Conservation (phyloP, 129 eudicot species). For the Oenanthe sinensis region DNA sequence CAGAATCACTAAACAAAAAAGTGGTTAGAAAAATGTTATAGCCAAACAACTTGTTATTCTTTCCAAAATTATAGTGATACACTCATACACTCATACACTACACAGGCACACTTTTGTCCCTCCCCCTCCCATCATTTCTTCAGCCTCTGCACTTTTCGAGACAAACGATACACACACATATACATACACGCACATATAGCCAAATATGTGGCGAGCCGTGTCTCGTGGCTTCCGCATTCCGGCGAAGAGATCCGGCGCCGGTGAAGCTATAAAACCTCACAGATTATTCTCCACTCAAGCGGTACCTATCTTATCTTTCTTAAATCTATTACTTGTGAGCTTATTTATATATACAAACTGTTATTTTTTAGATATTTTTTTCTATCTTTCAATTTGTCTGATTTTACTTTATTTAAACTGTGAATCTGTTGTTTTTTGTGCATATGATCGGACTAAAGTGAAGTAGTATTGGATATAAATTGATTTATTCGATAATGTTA, state of each 20-base stretch:
- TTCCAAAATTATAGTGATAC: not conserved
- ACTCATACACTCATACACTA: too few relatives aligned
- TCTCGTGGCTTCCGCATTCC: slow-evolving; percentile 10
- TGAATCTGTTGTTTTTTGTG: not conserved
- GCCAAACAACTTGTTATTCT: not conserved
- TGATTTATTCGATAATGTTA: not conserved
- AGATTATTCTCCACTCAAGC: slow-evolving; percentile 7
- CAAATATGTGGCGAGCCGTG: slow-evolving; percentile 8
- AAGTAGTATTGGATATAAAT: not conserved
- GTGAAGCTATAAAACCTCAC: not conserved
- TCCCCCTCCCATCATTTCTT: not conserved
- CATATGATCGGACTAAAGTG: not conserved
- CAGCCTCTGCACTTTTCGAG: not conserved
- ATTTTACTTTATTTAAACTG: not conserved
- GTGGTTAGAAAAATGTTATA: too few relatives aligned
- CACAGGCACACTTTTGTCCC: not conserved
- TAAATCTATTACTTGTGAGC: not conserved
- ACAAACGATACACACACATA: not conserved
- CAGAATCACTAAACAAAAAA: too few relatives aligned
- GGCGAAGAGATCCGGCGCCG: slow-evolving; percentile 8
- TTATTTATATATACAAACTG: not conserved
- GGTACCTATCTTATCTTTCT: not conserved
- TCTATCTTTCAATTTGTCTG: not conserved
- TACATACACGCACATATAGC: not conserved
- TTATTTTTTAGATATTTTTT: not conserved